Base-by-base conservation (phyloP, 2,329 filamentous ascomycete genomes). In the Epichloe glyceriae region DNA sequence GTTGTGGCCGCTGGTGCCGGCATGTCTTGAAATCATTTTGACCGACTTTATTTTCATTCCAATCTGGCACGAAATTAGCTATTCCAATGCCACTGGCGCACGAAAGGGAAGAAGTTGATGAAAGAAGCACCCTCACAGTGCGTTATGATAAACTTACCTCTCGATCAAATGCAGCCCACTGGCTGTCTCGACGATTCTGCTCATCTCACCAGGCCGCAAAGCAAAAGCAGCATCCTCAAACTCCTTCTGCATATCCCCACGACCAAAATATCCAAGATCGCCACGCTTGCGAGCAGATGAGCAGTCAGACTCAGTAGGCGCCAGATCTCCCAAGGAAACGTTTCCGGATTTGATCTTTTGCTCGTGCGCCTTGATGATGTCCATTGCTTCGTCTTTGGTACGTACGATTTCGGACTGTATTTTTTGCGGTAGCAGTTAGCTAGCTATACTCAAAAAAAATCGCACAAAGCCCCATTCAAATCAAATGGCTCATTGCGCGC, bases 161-260 rank as follows among this genome's bases (percentile, higher is more conserved):
- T 97, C 86, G 70, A 98, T 98, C 70, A 98, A 74, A 72, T 98
- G 93, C 62, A 97, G 74, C 1, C 93, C 93, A 49, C 90, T 96
- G 47, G 89, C 90, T 39, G 93, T 96, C 69, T 95, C 86, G 12
- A 97, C 85, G 38, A 96, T 76, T 45, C 78, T 75, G 69, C 90
- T 96, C 62, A 97, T 82, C 69, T 96, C 80, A 35, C 89, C 90
- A 2, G 85, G 83, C 67, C 90, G 79, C 50, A 98, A 75, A n/a
- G 79, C 83, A 70, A 98, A 98, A 1, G 93, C 86, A 4, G 90
- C 90, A 51, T 96, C 88, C 71, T 98, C 93, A 63, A 98, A 98
- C 70, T 96, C 91, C 73, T 90, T 91, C 67, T 98, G 93, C 93
- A 98, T 98, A 62, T 97, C 91, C 30, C 89, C 88, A 61, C 79